Percentiles rank a stretch among this genome's conserved stretches.
phyloP scores from a whole-genome alignment of 2,329 filamentous ascomycete genomes.

The Aspergillus texensis region DNA sequence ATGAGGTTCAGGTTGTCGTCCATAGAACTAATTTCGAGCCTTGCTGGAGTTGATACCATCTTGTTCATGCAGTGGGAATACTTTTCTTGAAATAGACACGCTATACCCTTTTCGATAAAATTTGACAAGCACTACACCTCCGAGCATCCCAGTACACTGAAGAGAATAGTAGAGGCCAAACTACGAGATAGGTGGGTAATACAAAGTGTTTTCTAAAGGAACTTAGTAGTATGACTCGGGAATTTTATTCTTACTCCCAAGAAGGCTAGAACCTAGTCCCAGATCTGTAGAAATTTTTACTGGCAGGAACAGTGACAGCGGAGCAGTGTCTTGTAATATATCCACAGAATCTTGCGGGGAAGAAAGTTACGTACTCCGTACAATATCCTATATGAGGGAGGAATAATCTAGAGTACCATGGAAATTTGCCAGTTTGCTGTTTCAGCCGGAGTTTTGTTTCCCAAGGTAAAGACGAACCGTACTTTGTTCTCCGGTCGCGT shows the following conservation, averaged over 20 bases:
- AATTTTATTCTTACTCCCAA: not conserved
- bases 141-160: not conserved
- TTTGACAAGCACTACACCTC: not conserved
- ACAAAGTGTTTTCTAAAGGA: not conserved
- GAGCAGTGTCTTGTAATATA: not conserved
- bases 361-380: conserved; percentile 6
- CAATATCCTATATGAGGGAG: not conserved
- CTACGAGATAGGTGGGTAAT: not conserved
- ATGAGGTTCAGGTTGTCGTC: not conserved
- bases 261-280: not conserved
- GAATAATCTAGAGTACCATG: conserved; percentile 13
- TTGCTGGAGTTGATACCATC: not conserved
- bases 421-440: conserved; percentile 6
- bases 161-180: not conserved
- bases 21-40: not conserved
- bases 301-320: not conserved
- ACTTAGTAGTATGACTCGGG: not conserved
- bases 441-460: conserved; percentile 5
- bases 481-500: not conserved
- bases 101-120: not conserved
- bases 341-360: conserved; percentile 13
- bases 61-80: not conserved
- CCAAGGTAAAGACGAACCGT: not conserved
- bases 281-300: not conserved
- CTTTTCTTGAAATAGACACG: not conserved